These are phyloP conservation scores for Trypanosoma cruzi DNA, from an alignment of 208 protist species.

Conservation along the genomic window DNA sequence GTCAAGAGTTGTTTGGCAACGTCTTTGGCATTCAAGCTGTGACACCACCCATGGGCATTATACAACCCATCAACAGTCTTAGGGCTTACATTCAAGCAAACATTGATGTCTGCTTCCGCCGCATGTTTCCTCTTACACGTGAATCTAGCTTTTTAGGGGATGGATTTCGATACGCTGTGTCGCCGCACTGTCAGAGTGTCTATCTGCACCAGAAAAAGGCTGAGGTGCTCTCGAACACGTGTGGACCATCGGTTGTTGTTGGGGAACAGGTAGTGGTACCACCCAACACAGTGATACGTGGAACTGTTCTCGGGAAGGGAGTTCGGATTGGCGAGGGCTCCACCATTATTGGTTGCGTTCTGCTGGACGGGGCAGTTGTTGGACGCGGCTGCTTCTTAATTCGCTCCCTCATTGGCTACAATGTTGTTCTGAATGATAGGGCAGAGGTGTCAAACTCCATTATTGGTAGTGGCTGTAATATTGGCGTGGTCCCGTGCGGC, in stretches of 20 bases:
- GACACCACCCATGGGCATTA: constrained; percentile 36
- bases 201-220: constrained; percentile 61
- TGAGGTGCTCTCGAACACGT: constrained; percentile 19
- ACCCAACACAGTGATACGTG: constrained; percentile 45
- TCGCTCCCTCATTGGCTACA: constrained; percentile 56
- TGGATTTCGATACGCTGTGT: constrained; percentile 66
- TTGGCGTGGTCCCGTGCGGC: constrained; percentile 17
- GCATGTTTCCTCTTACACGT: constrained; percentile 78
- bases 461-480: constrained; percentile 44
- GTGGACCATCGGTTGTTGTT: constrained; percentile 62
- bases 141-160: constrained; percentile 84
- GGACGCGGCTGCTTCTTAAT: constrained; percentile 53
- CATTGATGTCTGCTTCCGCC: constrained; percentile 72
- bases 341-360: constrained; percentile 58
- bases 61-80: constrained; percentile 62
- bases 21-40: constrained; percentile 76
- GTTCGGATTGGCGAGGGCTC: constrained; percentile 61
- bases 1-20: constrained; percentile 73
- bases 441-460: constrained; percentile 60
- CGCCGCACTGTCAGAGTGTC: constrained; percentile 62
- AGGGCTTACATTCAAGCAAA: constrained; percentile 79
- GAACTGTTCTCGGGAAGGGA: constrained; percentile 55
- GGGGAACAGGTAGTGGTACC: constrained; percentile 62
- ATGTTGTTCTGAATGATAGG: constrained; percentile 45
- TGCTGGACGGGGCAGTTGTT: constrained; percentile 67